These are phyloP conservation scores for Rhododendron williamsianum DNA, from an alignment of 148 eudicot species.

Conservation along the genomic window DNA sequence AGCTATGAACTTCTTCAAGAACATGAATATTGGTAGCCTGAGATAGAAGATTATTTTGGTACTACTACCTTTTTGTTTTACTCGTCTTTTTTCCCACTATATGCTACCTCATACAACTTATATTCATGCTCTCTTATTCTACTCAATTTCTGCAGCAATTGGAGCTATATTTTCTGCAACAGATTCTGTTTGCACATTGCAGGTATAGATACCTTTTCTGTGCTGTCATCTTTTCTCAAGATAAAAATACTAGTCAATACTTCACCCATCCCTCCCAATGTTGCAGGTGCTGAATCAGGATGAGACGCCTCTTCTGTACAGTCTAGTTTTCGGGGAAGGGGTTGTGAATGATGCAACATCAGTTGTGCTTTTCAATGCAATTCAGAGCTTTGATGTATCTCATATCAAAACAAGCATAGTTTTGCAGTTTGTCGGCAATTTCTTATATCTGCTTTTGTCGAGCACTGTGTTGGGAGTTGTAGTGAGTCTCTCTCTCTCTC, in stretches of 20 bases:
- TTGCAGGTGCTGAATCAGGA: conserved; percentile 77
- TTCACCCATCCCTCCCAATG: neutral
- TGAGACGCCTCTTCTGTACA: conserved; percentile 71
- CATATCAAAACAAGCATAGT: conserved; percentile 39
- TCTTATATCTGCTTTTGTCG: conserved; percentile 48
- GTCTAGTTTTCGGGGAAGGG: conserved; percentile 84
- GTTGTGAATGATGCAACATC: conserved; percentile 91
- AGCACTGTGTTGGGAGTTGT: conserved; percentile 68
- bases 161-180: conserved; percentile 80
- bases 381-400: conserved; percentile 69
- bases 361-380: conserved; percentile 76
- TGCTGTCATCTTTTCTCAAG: neutral
- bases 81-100: neutral
- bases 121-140: neutral
- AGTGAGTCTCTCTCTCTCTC: conserved; percentile 31
- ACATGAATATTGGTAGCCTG: conserved; percentile 51
- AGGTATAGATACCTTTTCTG: conserved; percentile 24
- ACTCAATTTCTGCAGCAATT: conserved; percentile 38
- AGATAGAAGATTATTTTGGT: conserved; percentile 67
- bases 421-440: conserved; percentile 54
- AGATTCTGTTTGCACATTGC: conserved; percentile 78
- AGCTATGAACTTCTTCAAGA: conserved; percentile 39
- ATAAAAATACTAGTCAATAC: neutral
- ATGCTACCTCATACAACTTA: neutral
- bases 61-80: conserved; percentile 6